A percentile compares a stretch with the other conserved stretches of the same genome.
These are phyloP conservation scores for Brassica carinata DNA, from an alignment of 345 rosid genomes.

Conservation along the genomic window DNA sequence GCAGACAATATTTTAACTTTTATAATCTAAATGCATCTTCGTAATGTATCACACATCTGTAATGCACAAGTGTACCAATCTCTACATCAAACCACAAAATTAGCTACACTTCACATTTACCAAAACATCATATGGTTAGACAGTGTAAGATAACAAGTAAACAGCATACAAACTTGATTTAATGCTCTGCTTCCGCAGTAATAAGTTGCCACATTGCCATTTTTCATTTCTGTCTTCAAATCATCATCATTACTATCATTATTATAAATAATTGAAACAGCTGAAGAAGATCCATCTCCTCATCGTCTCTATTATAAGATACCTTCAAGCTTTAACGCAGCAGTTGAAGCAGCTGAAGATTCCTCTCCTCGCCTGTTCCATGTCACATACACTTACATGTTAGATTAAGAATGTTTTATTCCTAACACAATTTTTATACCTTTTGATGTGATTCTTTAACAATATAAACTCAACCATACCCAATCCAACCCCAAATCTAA, in stretches of 20 bases:
- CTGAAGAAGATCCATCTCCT: constrained; percentile 71
- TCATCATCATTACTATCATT: constrained; percentile 1
- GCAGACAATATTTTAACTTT: neutral
- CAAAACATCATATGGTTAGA: constrained; percentile 33
- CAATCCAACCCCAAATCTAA: neutral
- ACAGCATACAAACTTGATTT: constrained; percentile 24
- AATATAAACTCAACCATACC: neutral
- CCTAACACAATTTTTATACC: neutral
- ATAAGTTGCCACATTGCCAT: constrained; percentile 13
- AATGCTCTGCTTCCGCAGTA: constrained; percentile 2
- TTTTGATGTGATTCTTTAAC: constrained; percentile 6
- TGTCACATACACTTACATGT: neutral
- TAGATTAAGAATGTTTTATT: neutral
- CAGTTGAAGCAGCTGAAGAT: constrained; percentile 86
- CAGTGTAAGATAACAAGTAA: constrained; percentile 4
- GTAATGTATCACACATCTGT: constrained; percentile 4
- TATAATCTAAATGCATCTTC: neutral
- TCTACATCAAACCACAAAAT: neutral
- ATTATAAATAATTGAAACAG: constrained; percentile 50
- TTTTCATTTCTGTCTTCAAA: constrained; percentile 15
- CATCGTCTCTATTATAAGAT: constrained; percentile 36
- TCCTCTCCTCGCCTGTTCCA: constrained; percentile 65
- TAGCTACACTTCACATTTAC: constrained; percentile 22
- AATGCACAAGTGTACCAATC: neutral
- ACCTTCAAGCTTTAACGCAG: constrained; percentile 65